Base-by-base conservation (phyloP, 2,329 filamentous ascomycete species). In the Ilyonectria sp. region DNA sequence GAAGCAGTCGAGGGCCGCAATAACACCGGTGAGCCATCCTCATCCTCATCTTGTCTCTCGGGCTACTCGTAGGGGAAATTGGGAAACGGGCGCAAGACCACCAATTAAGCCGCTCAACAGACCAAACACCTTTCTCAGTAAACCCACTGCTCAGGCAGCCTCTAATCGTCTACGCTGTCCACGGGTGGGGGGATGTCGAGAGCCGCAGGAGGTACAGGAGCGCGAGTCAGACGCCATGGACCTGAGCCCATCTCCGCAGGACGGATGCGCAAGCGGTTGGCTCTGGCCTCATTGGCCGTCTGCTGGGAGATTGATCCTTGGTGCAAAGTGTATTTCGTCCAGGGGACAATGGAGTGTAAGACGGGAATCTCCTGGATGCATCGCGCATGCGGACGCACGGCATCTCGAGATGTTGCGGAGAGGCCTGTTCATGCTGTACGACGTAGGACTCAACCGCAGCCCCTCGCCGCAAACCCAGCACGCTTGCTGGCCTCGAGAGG, bases 201-300 rank as follows among this genome's bases (percentile, higher is more conserved):
- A 56, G 44, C 60, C 60, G 60, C 60, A 63, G 50, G 50, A 53
- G 50, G 50, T 53, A 4, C 4, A 6, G 4, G 17, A 21, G 50
- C 5, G 17, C 59, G 59, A 61, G 59, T 61, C 60, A 63, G 43
- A 17, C 43, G n/a, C 43, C 13, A 52, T 49, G 60, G 52, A 43
- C 59, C 35, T 54, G 23, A 46, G 57, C 57, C 59, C 59, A 47
- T 61, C n/a, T 61, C 49, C 19, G 50, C 40, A 47, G 35, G 21
- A 35, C 9, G 50, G 50, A 53, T 53, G n/a, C 50, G 50, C 11
- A 33, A 21, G 50, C 50, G 49, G 50, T 47, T 61, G 59, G 59
- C 7, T 35, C 40, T 23, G 52, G 50, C 59, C 44, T 60, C 26
- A 53, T 15, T 53, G 13, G 15, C 7, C 26, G 33, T 37, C n/a